Evolutionary conservation across 331 rosid species (phyloP).

Genomic region (Saraca asoca): DNA sequence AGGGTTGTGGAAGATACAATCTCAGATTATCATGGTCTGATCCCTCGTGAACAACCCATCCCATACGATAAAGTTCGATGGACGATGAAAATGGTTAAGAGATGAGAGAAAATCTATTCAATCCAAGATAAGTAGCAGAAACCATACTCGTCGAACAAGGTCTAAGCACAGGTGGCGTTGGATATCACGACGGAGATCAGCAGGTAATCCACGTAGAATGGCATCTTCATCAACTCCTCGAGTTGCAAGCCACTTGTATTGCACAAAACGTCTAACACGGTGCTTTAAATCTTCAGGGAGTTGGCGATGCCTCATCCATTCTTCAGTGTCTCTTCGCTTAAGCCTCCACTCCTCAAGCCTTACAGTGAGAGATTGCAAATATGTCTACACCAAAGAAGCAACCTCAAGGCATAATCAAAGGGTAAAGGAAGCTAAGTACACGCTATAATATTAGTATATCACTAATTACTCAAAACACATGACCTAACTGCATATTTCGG

Average conservation of each 20-base stretch:
- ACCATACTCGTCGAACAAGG: constrained; percentile 90
- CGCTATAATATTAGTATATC: not conserved
- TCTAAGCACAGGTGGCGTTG: constrained; percentile 90
- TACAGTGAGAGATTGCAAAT: constrained; percentile 90
- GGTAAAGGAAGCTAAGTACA: constrained; percentile 6
- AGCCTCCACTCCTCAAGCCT: constrained; percentile 99
- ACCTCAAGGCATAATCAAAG: constrained; percentile 10
- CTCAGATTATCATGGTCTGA: not conserved
- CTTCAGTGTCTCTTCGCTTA: constrained; percentile 91
- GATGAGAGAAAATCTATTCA: constrained; percentile 15
- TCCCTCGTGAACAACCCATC: constrained; percentile 3
- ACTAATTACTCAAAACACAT: constrained; percentile 8
- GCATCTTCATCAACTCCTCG: constrained; percentile 95
- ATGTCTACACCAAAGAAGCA: constrained; percentile 65
- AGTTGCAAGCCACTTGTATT: constrained; percentile 94
- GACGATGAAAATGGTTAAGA: constrained; percentile 3
- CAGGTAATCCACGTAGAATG: constrained; percentile 78
- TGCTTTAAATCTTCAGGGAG: constrained; percentile 85
- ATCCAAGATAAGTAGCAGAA: constrained; percentile 34
- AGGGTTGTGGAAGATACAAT: not conserved
- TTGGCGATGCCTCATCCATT: constrained; percentile 99
- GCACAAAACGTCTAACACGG: constrained; percentile 83
- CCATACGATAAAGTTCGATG: constrained; percentile 11
- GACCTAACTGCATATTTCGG: not conserved
- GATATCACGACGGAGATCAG: constrained; percentile 97